Percentiles rank a stretch among this genome's conserved stretches.
phyloP scores from a whole-genome alignment of 1,139 yeast species.

The Magnusiomyces tetraspermus region DNA sequence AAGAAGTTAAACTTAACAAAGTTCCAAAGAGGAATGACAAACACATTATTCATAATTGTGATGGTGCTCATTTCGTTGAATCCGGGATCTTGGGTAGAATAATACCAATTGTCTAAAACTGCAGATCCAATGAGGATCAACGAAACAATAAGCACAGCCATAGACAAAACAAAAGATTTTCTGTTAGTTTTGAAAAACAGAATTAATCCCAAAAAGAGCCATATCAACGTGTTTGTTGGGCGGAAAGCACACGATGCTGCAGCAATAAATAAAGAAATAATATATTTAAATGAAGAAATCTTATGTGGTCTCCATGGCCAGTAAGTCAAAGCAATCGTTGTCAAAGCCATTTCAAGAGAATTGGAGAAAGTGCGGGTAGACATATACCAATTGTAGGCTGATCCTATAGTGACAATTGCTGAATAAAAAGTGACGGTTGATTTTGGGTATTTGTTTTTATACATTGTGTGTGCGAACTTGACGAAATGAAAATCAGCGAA shows the following conservation, averaged over 20 bases:
- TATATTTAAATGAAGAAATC: constrained; percentile 14
- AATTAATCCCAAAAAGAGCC: constrained; percentile 52
- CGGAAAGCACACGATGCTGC: constrained; percentile 43
- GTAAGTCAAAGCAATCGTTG: constrained; percentile 55
- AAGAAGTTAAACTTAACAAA: constrained; percentile 71
- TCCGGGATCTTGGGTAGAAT: constrained; percentile 31
- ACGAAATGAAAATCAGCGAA: constrained; percentile 58
- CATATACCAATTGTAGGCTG: constrained; percentile 78
- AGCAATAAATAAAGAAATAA: constrained; percentile 23
- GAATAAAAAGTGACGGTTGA: constrained; percentile 39
- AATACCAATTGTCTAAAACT: constrained; percentile 51
- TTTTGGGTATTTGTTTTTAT: constrained; percentile 18
- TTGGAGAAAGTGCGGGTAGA: constrained; percentile 81
- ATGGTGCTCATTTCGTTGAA: neutral
- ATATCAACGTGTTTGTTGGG: constrained; percentile 73
- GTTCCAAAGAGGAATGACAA: constrained; percentile 53
- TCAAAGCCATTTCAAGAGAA: constrained; percentile 65
- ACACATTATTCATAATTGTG: constrained; percentile 21
- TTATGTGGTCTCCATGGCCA: constrained; percentile 54
- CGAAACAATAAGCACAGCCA: constrained; percentile 13
- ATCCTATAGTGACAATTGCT: constrained; percentile 47
- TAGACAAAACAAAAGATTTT: constrained; percentile 4
- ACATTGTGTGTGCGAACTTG: constrained; percentile 34
- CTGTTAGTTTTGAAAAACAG: constrained; percentile 22
- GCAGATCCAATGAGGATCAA: constrained; percentile 25